Conservation (phyloP, 768 basidiomycete genomes). For the Phanerochaete carnosa region DNA sequence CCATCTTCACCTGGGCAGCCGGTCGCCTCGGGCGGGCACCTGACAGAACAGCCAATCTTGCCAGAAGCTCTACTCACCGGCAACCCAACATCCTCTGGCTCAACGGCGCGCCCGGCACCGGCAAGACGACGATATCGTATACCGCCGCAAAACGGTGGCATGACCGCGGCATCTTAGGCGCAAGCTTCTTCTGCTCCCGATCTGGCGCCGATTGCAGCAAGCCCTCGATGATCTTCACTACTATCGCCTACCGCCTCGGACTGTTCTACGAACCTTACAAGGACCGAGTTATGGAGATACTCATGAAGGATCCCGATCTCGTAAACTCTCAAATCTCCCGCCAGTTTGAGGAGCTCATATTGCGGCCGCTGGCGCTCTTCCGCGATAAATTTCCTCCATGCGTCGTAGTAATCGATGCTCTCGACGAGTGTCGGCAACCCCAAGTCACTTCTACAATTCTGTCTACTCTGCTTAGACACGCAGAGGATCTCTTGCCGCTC, state of each 20-base stretch:
- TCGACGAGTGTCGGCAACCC: background rate
- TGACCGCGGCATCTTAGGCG: background rate
- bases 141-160: background rate
- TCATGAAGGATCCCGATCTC: background rate
- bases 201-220: background rate
- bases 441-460: background rate
- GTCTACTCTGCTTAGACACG: background rate
- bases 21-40: no score
- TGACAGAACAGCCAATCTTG: no score
- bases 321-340: background rate
- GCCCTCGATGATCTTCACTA: background rate
- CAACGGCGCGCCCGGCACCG: background rate
- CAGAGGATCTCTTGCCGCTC: background rate
- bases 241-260: background rate
- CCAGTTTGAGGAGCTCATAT: background rate
- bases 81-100: background rate
- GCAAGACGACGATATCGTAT: background rate
- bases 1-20: no score
- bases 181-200: background rate
- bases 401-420: background rate
- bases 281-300: background rate
- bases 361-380: background rate
- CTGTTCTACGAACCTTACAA: background rate
- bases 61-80: no score
- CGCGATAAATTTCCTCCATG: background rate